Evolutionary conservation across 306 rosid species (phyloP).

Genomic region (Cyclanthera cordifolia): DNA sequence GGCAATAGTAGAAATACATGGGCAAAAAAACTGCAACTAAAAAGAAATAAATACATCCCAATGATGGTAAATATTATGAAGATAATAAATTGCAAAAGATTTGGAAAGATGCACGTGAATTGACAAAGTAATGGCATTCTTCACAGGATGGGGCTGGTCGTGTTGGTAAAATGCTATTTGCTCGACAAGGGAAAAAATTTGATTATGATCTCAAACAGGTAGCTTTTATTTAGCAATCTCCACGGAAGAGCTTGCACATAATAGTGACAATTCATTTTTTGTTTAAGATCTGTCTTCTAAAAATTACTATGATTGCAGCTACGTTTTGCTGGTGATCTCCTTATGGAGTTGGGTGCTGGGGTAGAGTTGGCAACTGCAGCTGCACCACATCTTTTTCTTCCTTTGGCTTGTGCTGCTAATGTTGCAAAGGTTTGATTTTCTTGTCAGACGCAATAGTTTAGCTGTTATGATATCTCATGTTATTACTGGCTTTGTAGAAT

Average conservation of each 20-base stretch:
- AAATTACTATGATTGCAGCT: conserved; percentile 35
- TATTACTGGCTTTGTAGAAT: conserved; percentile 40
- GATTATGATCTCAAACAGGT: conserved; percentile 96
- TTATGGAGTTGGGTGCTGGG: conserved; percentile 96
- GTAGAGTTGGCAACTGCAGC: conserved; percentile 87
- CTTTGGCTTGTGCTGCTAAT: conserved; percentile 98
- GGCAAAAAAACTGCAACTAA: no score
- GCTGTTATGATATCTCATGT: conserved; percentile 18
- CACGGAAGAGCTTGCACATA: neutral
- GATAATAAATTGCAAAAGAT: no score
- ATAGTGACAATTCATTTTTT: neutral
- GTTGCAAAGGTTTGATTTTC: conserved; percentile 56
- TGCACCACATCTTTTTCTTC: conserved; percentile 87
- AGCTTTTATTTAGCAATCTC: conserved; percentile 4
- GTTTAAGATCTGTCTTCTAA: conserved; percentile 15
- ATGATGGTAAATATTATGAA: no score
- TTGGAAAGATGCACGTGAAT: neutral
- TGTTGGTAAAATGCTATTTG: conserved; percentile 92
- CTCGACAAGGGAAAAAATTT: conserved; percentile 94
- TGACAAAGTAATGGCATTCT: conserved; percentile 3
- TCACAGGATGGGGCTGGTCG: conserved; percentile 97
- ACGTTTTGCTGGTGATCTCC: conserved; percentile 89
- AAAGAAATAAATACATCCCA: no score
- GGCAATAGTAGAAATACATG: no score
- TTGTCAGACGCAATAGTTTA: neutral